Evolutionary conservation across 345 rosid species (phyloP).

Genomic region (Citrus maxima): DNA sequence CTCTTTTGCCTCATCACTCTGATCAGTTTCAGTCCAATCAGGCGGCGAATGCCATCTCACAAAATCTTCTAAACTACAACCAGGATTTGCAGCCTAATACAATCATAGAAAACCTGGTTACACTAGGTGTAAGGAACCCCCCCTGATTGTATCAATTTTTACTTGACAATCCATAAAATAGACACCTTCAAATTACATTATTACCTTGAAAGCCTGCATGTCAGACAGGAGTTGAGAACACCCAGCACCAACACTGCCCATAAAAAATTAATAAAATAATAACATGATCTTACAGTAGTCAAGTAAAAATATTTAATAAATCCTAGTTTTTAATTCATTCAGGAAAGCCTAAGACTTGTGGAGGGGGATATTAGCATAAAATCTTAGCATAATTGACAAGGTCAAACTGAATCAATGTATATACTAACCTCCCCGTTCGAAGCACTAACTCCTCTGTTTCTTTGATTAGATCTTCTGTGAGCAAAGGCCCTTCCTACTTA

Average conservation of each 20-base stretch:
- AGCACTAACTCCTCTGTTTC: slow-evolving; percentile 96
- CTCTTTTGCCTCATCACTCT: slow-evolving; percentile 34
- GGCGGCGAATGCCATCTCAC: slow-evolving; percentile 99
- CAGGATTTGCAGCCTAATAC: slow-evolving; percentile 94
- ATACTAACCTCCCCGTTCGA: slow-evolving; percentile 85
- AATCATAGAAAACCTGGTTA: background rate
- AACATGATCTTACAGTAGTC: background rate
- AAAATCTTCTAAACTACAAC: slow-evolving; percentile 96
- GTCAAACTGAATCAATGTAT: slow-evolving; percentile 12
- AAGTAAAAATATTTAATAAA: background rate
- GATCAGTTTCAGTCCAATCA: slow-evolving; percentile 81
- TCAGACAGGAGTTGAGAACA: slow-evolving; percentile 98
- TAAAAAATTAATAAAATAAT: slow-evolving; percentile 17
- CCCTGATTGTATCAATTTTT: background rate
- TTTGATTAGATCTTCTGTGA: slow-evolving; percentile 90
- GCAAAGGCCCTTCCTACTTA: slow-evolving; percentile 87
- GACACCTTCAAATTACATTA: slow-evolving; percentile 3
- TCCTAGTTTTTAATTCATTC: background rate
- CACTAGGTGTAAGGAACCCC: background rate
- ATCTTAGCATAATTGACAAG: background rate
- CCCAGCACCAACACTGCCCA: slow-evolving; percentile 95
- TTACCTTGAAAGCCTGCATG: slow-evolving; percentile 99
- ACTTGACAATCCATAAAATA: background rate
- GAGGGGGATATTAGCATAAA: background rate
- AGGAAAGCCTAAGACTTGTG: background rate